Conservation (phyloP, 2,329 filamentous ascomycete genomes). For the Colletotrichum plurivorum region DNA sequence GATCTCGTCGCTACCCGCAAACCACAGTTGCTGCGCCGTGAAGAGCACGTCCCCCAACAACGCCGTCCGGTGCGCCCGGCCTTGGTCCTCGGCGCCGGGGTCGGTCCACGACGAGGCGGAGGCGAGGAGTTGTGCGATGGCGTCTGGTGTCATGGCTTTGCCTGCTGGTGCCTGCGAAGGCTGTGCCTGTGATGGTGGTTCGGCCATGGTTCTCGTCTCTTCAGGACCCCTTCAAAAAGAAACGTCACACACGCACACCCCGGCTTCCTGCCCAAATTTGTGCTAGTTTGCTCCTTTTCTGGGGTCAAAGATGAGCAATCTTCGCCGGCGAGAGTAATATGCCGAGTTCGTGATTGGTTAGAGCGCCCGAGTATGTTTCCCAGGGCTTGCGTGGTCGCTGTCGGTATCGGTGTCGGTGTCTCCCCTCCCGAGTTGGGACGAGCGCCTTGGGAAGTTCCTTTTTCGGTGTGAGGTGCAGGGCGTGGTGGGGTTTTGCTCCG, state of each 20-base stretch:
- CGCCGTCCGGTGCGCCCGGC: constrained; percentile 16
- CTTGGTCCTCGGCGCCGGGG: constrained; percentile 22
- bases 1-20: constrained; percentile 56
- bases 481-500: neutral
- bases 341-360: too few species aligned
- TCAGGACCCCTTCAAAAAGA: too few species aligned
- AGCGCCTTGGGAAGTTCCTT: neutral
- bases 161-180: constrained; percentile 9
- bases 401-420: neutral
- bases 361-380: too few species aligned
- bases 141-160: constrained; percentile 20
- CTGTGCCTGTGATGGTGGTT: neutral
- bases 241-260: too few species aligned
- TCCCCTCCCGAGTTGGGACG: neutral
- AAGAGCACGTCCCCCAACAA: constrained; percentile 51
- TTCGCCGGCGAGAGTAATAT: too few species aligned
- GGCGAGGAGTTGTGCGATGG: constrained; percentile 23
- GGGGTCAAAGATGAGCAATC: too few species aligned
- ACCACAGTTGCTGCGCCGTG: constrained; percentile 57
- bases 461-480: neutral
- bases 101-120: constrained; percentile 26
- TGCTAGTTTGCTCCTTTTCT: too few species aligned
- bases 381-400: neutral
- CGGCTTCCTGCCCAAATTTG: too few species aligned
- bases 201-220: constrained; percentile 8